A percentile compares a stretch with the other conserved stretches of the same genome.
phyloP scores from a whole-genome alignment of 2,329 filamentous ascomycete genomes.

The Colletotrichum cordylinicola region DNA sequence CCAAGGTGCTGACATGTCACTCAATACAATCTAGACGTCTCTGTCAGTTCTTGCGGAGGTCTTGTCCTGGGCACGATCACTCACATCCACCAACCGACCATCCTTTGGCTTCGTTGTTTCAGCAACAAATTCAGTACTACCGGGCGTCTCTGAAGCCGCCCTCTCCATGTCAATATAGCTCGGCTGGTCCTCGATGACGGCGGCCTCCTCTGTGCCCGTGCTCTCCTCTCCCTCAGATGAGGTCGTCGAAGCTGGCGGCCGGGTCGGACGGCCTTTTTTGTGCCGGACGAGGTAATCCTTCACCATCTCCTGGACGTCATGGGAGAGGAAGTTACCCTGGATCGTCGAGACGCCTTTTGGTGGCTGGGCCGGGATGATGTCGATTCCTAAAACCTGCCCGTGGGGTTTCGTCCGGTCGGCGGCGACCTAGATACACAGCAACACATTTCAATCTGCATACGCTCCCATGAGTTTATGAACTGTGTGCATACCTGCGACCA shows the following conservation, averaged over 20 bases:
- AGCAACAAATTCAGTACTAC: constrained; percentile 36
- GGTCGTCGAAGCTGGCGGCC: background rate
- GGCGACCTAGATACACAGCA: constrained; percentile 67
- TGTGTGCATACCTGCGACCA: constrained; percentile 67
- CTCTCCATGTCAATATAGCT: constrained; percentile 74
- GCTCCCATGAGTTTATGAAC: background rate
- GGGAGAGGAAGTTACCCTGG: constrained; percentile 89
- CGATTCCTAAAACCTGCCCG: constrained; percentile 87
- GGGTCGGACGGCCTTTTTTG: constrained; percentile 53
- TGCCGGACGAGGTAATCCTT: constrained; percentile 75
- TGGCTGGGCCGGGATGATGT: constrained; percentile 90
- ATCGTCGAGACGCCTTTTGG: constrained; percentile 92
- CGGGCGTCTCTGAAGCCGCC: constrained; percentile 26
- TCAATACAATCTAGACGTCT: constrained; percentile 76
- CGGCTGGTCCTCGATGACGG: constrained; percentile 43
- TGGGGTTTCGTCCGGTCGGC: constrained; percentile 76
- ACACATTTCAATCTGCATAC: background rate
- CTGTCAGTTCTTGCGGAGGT: background rate
- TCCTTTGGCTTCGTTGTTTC: constrained; percentile 31
- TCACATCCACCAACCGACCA: constrained; percentile 70
- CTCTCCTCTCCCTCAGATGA: background rate
- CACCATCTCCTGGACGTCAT: constrained; percentile 76
- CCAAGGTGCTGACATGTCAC: constrained; percentile 99
- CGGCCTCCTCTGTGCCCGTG: constrained; percentile 25
- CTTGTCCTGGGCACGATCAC: constrained; percentile 27